Evolutionary conservation across 1,139 yeast species (phyloP), one percentile per base, ranked within the genome.

Genomic region (Pichia terricola): DNA sequence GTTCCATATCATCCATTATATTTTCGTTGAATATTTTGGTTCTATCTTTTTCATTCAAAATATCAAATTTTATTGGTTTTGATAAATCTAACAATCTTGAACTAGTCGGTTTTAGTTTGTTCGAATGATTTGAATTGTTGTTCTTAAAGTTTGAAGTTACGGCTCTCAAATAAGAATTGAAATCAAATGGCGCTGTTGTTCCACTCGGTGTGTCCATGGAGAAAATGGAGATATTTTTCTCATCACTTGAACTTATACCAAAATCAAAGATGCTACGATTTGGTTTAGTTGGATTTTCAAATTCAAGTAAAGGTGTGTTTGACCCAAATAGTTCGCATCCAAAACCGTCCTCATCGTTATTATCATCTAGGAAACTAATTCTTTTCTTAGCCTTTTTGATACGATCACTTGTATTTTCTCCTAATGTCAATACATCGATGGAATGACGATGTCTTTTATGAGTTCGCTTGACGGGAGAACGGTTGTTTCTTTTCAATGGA

Each of bases 81-180:
- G 41, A 27, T 4, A 49, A 40, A 40, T 51, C 52, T 7, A 52
- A 39, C 5, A 41, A 32, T 6, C 22, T 35, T 3, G 16, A 8
- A 26, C 26, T 39, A 10, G 22, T n/a, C n/a, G n/a, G n/a, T 11
- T 31, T 4, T 10, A 34, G 8, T 4, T 11, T 30, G 33, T 4
- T 5, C 1, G 42, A 31, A 7, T 27, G 10, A 16, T 33, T 27
- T 35, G 33, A 38, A 26, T 43, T 16, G 22, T 27, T 39, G 34
- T 40, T 34, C 37, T 45, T 47, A 28, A 50, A 44, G 35, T 44
- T 49, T 31, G 54, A 46, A 22, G 52, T 49, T 8, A 52, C 46
- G n/a, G 53, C 43, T 27, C 47, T 46, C 35, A 55, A 44, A 43
- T 55, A 55, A 11, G 53, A 44, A 41, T 50, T 54, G 40, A 57